These are phyloP conservation scores for Lepidium africanum DNA, from an alignment of 345 rosid genomes.

Conservation along the genomic window DNA sequence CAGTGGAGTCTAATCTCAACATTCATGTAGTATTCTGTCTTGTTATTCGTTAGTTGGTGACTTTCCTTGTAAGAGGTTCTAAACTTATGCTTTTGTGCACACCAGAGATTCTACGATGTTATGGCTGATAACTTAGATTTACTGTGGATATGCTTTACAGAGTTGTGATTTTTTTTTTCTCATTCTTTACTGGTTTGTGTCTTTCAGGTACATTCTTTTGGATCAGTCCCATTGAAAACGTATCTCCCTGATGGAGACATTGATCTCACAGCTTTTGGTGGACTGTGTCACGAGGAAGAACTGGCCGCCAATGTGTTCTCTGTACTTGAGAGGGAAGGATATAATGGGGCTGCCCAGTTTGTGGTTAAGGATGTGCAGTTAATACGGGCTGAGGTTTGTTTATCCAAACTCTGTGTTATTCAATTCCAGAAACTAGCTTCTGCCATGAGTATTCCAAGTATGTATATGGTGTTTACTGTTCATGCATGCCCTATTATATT, in stretches of 20 bases:
- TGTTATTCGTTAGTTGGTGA: not conserved
- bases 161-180: not conserved
- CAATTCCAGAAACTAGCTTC: not conserved
- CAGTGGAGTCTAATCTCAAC: not conserved
- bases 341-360: slow-evolving; percentile 44
- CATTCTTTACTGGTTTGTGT: not conserved
- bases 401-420: not conserved
- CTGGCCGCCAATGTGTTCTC: slow-evolving; percentile 48
- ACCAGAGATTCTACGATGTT: not conserved
- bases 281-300: slow-evolving; percentile 48
- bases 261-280: slow-evolving; percentile 81
- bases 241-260: slow-evolving; percentile 98
- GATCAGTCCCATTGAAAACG: slow-evolving; percentile 89
- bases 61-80: not conserved
- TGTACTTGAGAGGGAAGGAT: slow-evolving; percentile 67
- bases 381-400: slow-evolving; percentile 68
- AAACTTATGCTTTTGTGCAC: not conserved
- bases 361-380: slow-evolving; percentile 68
- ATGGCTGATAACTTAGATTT: not conserved
- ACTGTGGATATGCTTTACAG: not conserved
- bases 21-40: not conserved
- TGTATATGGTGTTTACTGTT: slow-evolving; percentile 5
- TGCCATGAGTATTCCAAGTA: not conserved
- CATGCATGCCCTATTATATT: not conserved
- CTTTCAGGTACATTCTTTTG: slow-evolving; percentile 76